Evolutionary conservation across 2,329 filamentous ascomycete species (phyloP).

Genomic region (Neopestalotiopsis clavispora): DNA sequence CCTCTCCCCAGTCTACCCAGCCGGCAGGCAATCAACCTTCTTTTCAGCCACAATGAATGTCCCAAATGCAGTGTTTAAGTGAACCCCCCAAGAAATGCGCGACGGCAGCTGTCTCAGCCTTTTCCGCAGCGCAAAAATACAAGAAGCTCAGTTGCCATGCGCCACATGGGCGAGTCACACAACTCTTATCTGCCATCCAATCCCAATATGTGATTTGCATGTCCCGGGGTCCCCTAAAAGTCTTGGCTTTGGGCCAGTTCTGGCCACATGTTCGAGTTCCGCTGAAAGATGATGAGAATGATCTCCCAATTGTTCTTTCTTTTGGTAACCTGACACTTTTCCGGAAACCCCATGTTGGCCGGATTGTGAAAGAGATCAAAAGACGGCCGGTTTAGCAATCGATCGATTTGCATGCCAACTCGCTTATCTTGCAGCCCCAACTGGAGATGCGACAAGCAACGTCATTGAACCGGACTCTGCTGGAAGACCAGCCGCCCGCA

Average conservation of each 20-base stretch:
- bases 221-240: background rate
- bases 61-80: background rate
- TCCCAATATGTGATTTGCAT: background rate
- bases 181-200: background rate
- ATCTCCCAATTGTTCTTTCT: background rate
- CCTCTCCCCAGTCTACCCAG: background rate
- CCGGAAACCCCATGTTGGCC: background rate
- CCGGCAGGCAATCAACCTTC: background rate
- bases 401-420: background rate
- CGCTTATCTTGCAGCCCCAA: background rate
- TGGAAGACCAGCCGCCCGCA: background rate
- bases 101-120: background rate
- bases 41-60: background rate
- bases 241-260: background rate
- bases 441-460: no score
- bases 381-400: background rate
- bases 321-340: background rate
- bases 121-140: background rate
- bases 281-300: background rate
- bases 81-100: background rate
- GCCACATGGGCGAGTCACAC: background rate
- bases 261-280: constrained; percentile 1
- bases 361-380: background rate
- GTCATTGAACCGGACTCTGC: background rate
- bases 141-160: no score